Conservation (phyloP, 2,329 filamentous ascomycete genomes). For the Cyanodermella asteris region DNA sequence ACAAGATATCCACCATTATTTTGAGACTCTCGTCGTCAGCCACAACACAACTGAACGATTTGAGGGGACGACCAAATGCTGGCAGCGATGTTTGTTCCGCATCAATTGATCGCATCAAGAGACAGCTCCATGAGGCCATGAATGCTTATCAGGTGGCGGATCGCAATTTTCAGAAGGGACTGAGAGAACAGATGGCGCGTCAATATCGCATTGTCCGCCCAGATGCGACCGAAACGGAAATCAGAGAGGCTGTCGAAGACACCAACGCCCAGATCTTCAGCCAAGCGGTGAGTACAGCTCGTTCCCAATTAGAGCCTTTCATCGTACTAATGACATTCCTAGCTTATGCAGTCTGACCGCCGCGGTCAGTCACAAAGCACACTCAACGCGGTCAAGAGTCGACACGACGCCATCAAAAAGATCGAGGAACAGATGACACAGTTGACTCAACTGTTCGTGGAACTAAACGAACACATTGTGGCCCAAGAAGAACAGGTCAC, state of each 20-base stretch:
- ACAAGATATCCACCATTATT: too few species aligned
- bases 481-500: conserved; percentile 65
- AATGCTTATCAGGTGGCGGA: conserved; percentile 64
- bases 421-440: conserved; percentile 82
- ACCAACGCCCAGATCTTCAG: conserved; percentile 58
- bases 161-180: conserved; percentile 54
- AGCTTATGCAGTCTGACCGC: conserved; percentile 59
- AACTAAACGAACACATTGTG: conserved; percentile 66
- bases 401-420: conserved; percentile 73
- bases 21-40: too few species aligned
- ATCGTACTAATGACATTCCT: conserved; percentile 3
- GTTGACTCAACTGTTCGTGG: conserved; percentile 67
- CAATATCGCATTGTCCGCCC: conserved; percentile 81
- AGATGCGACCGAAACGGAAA: conserved; percentile 56
- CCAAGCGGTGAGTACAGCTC: conserved; percentile 36
- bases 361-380: conserved; percentile 62
- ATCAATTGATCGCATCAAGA: conserved; percentile 1
- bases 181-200: conserved; percentile 63
- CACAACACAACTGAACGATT: too few species aligned
- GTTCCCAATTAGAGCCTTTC: conserved; percentile 1
- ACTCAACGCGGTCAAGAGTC: conserved; percentile 56
- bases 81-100: neutral
- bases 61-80: too few species aligned
- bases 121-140: conserved; percentile 56
- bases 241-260: conserved; percentile 56